A percentile compares a stretch with the other conserved stretches of the same genome.
These are phyloP conservation scores for Phyllachora maydis DNA, from an alignment of 2,329 filamentous ascomycete genomes.

Conservation along the genomic window DNA sequence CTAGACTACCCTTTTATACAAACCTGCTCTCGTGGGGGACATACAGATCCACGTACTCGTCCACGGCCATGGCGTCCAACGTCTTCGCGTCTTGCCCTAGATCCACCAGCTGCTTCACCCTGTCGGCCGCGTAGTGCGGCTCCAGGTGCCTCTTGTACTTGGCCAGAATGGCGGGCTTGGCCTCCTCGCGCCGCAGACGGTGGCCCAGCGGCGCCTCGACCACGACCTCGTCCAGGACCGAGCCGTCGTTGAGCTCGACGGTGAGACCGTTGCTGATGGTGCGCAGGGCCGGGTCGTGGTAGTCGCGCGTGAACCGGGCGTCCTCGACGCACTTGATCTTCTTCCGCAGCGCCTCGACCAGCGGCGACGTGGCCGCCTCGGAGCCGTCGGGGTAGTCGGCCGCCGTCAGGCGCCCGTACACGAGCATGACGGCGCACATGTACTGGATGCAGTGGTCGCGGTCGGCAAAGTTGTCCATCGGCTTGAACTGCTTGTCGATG, in stretches of 20 bases:
- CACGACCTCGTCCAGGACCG: conserved; percentile 70
- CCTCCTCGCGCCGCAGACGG: conserved; percentile 77
- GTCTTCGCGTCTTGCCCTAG: conserved; percentile 55
- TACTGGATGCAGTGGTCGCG: conserved; percentile 99
- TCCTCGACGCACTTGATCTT: conserved; percentile 96
- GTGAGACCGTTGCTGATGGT: conserved; percentile 96
- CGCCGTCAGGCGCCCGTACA: conserved; percentile 82
- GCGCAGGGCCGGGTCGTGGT: conserved; percentile 82
- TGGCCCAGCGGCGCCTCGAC: conserved; percentile 93
- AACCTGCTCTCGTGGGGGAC: conserved; percentile 42
- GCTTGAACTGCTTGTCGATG: conserved; percentile 99
- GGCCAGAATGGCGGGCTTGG: conserved; percentile 86
- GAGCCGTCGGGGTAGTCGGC: conserved; percentile 84
- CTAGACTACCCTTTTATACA: conserved; percentile 15
- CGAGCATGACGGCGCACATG: conserved; percentile 94
- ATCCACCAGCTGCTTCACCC: conserved; percentile 66
- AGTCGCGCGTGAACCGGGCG: conserved; percentile 81
- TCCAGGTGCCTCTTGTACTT: conserved; percentile 89
- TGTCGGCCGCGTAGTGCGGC: conserved; percentile 58
- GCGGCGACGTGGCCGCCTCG: conserved; percentile 74
- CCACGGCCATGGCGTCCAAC: conserved; percentile 65
- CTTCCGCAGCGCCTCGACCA: conserved; percentile 80
- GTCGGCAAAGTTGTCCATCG: conserved; percentile 99
- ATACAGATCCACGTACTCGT: conserved; percentile 85
- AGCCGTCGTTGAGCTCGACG: conserved; percentile 87